These are phyloP conservation scores for Cryptosporidium baileyi DNA, from an alignment of 169 alveolate genomes.

Conservation along the genomic window DNA sequence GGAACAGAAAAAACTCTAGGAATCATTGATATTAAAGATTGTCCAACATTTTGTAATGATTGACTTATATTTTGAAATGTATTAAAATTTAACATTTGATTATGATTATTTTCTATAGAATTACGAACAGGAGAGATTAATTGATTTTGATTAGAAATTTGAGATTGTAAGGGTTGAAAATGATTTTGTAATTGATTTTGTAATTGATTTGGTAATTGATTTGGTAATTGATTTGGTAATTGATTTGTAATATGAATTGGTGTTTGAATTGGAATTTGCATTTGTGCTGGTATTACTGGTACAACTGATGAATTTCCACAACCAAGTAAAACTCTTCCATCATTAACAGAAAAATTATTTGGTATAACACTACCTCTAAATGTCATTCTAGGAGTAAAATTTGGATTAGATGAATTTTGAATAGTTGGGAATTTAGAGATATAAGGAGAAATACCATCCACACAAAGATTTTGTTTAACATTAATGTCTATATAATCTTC, in stretches of 20 bases:
- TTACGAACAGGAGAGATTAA: neutral
- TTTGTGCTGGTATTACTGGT: too few species aligned
- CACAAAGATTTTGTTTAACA: neutral
- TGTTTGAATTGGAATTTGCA: neutral
- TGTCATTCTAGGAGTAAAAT: conserved; percentile 25
- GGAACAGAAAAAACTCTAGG: conserved; percentile 67
- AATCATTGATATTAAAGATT: conserved; percentile 55
- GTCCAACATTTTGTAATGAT: conserved; percentile 56
- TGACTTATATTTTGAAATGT: conserved; percentile 29
- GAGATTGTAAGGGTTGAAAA: neutral
- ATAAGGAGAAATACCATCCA: conserved; percentile 39
- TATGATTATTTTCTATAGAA: neutral
- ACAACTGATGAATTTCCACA: neutral
- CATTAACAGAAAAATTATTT: neutral
- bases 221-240: neutral
- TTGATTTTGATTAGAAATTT: neutral
- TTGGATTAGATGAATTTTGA: neutral
- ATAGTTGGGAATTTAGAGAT: conserved; percentile 11
- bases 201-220: too few species aligned
- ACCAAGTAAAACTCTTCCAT: neutral
- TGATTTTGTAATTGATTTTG: neutral
- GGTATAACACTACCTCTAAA: conserved; percentile 26
- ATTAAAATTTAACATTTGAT: neutral
- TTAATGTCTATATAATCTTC: neutral
- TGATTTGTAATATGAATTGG: conserved; percentile 8